These are phyloP conservation scores for Tremella fuciformis DNA, from an alignment of 768 basidiomycete genomes.

Conservation along the genomic window DNA sequence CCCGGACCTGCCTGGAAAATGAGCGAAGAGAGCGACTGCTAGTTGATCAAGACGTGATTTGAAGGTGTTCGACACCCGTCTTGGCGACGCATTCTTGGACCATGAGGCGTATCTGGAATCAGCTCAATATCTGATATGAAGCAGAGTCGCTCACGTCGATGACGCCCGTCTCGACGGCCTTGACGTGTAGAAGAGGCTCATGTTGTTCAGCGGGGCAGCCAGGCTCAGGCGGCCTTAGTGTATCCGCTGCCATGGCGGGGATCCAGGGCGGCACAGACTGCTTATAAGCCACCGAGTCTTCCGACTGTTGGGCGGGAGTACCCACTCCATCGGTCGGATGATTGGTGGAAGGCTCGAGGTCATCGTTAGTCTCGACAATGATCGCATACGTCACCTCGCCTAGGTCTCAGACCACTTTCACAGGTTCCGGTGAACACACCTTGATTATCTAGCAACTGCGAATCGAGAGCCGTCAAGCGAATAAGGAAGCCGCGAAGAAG, in stretches of 20 bases:
- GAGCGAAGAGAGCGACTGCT: too few relatives aligned
- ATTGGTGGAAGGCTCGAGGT: conserved; percentile 45
- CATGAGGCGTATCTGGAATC: conserved; percentile 44
- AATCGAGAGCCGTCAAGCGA: conserved; percentile 41
- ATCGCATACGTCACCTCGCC: conserved; percentile 77
- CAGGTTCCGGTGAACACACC: conserved; percentile 59
- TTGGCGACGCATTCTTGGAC: conserved; percentile 47
- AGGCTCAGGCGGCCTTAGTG: conserved; percentile 28
- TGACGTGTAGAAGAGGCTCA: conserved; percentile 43
- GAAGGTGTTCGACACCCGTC: conserved; percentile 24
- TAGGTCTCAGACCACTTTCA: conserved; percentile 63
- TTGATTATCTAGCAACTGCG: conserved; percentile 38
- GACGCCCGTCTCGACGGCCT: conserved; percentile 49
- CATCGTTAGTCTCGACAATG: conserved; percentile 73
- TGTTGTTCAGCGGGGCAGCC: conserved; percentile 28
- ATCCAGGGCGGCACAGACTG: conserved; percentile 43
- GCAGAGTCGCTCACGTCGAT: conserved; percentile 43
- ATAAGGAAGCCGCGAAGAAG: conserved; percentile 47
- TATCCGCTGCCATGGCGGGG: conserved; percentile 40
- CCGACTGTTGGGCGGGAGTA: neutral
- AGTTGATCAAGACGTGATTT: too few relatives aligned
- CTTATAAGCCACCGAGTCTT: neutral
- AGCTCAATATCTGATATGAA: neutral
- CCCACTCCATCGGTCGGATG: conserved; percentile 32
- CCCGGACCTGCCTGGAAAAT: too few relatives aligned